Evolutionary conservation across 1,284 basidiomycete species (phyloP).

Genomic region (Schizophyllum commune): DNA sequence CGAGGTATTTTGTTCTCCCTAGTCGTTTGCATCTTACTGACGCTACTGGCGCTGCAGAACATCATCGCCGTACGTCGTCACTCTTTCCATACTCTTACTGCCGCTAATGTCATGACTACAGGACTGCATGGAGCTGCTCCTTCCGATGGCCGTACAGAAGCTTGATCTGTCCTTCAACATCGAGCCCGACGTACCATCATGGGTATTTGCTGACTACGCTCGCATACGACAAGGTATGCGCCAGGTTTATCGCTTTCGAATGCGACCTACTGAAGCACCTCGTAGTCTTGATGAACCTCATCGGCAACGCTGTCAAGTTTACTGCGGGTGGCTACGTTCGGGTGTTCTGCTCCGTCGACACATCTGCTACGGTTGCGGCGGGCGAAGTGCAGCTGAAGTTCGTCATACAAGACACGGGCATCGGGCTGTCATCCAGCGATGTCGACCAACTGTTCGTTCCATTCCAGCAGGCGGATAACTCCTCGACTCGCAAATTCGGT

Average conservation of each 20-base stretch:
- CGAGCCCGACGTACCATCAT: conserved; percentile 55
- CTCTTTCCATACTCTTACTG: neutral
- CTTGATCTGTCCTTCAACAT: conserved; percentile 66
- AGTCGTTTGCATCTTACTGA: neutral
- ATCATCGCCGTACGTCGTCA: conserved; percentile 57
- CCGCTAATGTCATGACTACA: conserved; percentile 14
- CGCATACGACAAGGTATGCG: conserved; percentile 58
- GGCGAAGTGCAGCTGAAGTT: conserved; percentile 54
- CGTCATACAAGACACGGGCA: conserved; percentile 65
- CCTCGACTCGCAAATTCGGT: conserved; percentile 63
- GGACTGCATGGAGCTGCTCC: conserved; percentile 67
- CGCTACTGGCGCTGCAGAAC: conserved; percentile 27
- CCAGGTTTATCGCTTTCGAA: neutral
- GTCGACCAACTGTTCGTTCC: conserved; percentile 61
- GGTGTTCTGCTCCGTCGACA: conserved; percentile 50
- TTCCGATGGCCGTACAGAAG: conserved; percentile 66
- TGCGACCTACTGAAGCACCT: conserved; percentile 5
- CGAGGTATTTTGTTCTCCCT: conserved; percentile 31
- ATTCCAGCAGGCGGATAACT: conserved; percentile 71
- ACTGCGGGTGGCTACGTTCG: conserved; percentile 54
- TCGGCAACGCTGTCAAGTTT: conserved; percentile 71
- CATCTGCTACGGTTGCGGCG: conserved; percentile 17
- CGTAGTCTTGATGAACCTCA: conserved; percentile 63
- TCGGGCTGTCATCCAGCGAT: conserved; percentile 56
- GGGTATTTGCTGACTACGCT: conserved; percentile 66